Evolutionary conservation across 2,329 filamentous ascomycete genomes (phyloP), one percentile per base, ranked within the genome.

Genomic region (Pseudocercospora eumusae): DNA sequence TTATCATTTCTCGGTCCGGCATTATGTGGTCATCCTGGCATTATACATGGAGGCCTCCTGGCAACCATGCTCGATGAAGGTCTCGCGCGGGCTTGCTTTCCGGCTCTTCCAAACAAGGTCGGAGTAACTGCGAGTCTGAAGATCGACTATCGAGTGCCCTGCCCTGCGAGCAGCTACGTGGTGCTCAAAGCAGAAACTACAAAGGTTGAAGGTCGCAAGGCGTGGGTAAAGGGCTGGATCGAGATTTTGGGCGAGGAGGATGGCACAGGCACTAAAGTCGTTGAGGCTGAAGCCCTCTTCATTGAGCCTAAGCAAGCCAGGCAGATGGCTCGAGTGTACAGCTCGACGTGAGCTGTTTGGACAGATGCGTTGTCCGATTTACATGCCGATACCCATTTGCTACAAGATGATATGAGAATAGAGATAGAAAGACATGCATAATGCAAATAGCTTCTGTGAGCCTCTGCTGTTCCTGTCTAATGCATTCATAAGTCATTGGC

Each of bases 11-110:
- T 96, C 0, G 93, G 93, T 1, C 78, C 83, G 2, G 87, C 91
- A 70, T 80, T 98, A 44, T 97, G 92, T 74, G 93, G 93, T 1
- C 93, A 98, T 75, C 90, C 91, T 5, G 92, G 90, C 2, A 91
- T 98, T 65, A 85, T 97, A 6, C 95, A 98, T 75, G 93, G 93
- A 56, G 93, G 93, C 0, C 80, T 96, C 66, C 80, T 98, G 60
- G 93, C 93, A n/a, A 97, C 93, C 11, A 83, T 98, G 74, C 80
- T 98, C 57, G 93, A 98, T 73, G 93, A 98, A 76, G 92, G 91
- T 0, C 80, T 98, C 47, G 93, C 90, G 31, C 83, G 92, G 59
- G 96, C 91, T 76, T 96, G 91, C 73, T 96, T 98, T 77, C 87
- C 86, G 4, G 92, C 91, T 23, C 81, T 98, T 72, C 93, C 93